These are phyloP conservation scores for Crithidia sp. DNA, from an alignment of 208 protist species.

Conservation along the genomic window DNA sequence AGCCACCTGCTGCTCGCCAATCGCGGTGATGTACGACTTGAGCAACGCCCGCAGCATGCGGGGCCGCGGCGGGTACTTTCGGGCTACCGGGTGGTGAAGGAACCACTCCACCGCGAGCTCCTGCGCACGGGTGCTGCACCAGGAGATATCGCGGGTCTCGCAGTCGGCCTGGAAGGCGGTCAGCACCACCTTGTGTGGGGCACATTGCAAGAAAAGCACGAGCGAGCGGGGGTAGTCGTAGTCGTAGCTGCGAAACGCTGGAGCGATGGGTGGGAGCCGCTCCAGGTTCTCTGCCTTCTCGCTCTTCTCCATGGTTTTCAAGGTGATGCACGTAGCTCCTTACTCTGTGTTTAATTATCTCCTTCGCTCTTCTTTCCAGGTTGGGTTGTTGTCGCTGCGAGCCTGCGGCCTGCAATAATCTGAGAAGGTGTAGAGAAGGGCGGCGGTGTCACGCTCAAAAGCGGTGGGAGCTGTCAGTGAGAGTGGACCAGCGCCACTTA, in stretches of 20 bases:
- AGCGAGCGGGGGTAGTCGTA: slow-evolving; percentile 51
- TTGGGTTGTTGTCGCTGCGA: too few species aligned
- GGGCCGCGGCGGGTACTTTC: slow-evolving; percentile 55
- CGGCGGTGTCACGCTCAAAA: too few species aligned
- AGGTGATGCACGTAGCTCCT: neutral
- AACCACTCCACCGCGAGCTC: slow-evolving; percentile 55
- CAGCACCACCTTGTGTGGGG: slow-evolving; percentile 56
- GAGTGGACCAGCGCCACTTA: too few species aligned
- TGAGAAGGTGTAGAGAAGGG: too few species aligned
- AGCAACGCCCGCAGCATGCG: slow-evolving; percentile 62
- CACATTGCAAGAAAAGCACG: slow-evolving; percentile 74
- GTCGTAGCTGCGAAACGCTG: slow-evolving; percentile 16
- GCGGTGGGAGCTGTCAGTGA: too few species aligned
- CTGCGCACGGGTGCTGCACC: slow-evolving; percentile 60
- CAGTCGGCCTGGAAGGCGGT: slow-evolving; percentile 73
- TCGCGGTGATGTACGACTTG: slow-evolving; percentile 66
- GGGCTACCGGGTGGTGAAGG: slow-evolving; percentile 57
- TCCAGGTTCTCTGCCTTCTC: slow-evolving; percentile 18
- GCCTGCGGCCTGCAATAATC: too few species aligned
- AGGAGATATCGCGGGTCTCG: slow-evolving; percentile 44
- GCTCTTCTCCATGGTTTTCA: neutral
- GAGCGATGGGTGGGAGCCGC: neutral
- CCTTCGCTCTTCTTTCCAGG: neutral
- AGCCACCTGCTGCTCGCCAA: slow-evolving; percentile 48
- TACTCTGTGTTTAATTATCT: neutral